Percentiles rank a stretch among this genome's conserved stretches.
phyloP scores from a whole-genome alignment of 805 yeast genomes.

The Saccharomyces eubayanus region DNA sequence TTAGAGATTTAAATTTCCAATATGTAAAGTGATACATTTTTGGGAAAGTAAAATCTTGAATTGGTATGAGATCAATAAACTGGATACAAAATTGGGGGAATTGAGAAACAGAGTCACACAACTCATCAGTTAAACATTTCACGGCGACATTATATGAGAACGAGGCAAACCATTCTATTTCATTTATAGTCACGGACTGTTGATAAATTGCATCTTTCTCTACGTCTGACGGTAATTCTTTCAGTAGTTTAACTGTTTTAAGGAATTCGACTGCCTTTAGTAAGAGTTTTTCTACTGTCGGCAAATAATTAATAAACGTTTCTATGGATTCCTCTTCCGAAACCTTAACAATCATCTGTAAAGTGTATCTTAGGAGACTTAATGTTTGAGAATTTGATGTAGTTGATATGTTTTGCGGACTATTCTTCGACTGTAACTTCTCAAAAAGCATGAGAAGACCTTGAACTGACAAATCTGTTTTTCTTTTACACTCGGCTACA shows the following conservation, averaged over 20 bases:
- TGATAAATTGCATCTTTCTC: conserved; percentile 1
- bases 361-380: conserved; percentile 24
- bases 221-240: neutral
- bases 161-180: conserved; percentile 36
- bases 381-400: conserved; percentile 20
- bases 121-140: conserved; percentile 16
- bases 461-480: conserved; percentile 20
- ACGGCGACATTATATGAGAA: conserved; percentile 29
- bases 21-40: conserved; percentile 19
- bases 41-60: conserved; percentile 14
- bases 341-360: conserved; percentile 28
- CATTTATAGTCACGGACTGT: conserved; percentile 24
- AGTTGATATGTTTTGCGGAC: neutral
- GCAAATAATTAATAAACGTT: conserved; percentile 1
- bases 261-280: conserved; percentile 7
- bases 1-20: conserved; percentile 18
- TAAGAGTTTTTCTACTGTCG: conserved; percentile 5
- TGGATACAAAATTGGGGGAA: conserved; percentile 17
- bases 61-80: conserved; percentile 15
- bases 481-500: conserved; percentile 23
- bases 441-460: conserved; percentile 24
- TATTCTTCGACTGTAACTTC: conserved; percentile 12
- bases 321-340: conserved; percentile 8
- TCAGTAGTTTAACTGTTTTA: conserved; percentile 3
- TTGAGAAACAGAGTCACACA: conserved; percentile 8